phyloP scores from a whole-genome alignment of 2,329 filamentous ascomycete genomes.

The Fusarium sp. region DNA sequence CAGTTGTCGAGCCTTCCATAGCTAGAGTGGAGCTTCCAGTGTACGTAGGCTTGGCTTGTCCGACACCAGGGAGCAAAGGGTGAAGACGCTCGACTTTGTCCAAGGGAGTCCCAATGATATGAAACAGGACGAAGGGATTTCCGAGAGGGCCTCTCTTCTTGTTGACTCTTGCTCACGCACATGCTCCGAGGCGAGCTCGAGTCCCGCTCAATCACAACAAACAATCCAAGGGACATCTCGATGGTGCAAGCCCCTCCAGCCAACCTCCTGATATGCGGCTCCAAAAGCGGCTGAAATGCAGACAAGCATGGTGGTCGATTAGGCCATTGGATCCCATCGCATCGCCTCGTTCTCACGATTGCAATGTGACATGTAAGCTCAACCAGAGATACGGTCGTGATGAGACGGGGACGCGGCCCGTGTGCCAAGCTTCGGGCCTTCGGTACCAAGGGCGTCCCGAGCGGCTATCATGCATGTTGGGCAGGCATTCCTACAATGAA shows the following conservation, averaged over 20 bases:
- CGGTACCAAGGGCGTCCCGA: background rate
- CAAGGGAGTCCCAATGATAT: conserved; percentile 8
- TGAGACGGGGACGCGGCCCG: background rate
- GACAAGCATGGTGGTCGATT: conserved; percentile 9
- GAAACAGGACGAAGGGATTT: conserved; percentile 1
- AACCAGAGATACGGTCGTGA: background rate
- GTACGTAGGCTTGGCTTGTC: conserved; percentile 14
- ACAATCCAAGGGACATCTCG: background rate
- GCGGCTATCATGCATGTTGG: background rate
- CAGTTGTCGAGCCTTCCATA: conserved; percentile 36
- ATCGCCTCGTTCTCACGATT: background rate
- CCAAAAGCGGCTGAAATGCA: conserved; percentile 18
- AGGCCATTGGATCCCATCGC: conserved; percentile 12
- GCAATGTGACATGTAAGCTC: background rate
- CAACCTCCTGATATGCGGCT: conserved; percentile 19
- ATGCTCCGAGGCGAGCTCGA: background rate
- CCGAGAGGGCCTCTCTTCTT: conserved; percentile 1
- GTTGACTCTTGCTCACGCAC: background rate
- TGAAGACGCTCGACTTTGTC: conserved; percentile 3
- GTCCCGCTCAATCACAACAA: conserved; percentile 3
- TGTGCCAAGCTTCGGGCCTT: background rate
- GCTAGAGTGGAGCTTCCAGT: conserved; percentile 23
- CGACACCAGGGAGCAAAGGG: conserved; percentile 21
- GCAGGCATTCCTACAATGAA: background rate
- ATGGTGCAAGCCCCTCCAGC: conserved; percentile 1